A percentile compares a stretch with the other conserved stretches of the same genome.
These are phyloP conservation scores for Magnusiomyces sp. DNA, from an alignment of 1,139 yeast genomes.

Conservation along the genomic window DNA sequence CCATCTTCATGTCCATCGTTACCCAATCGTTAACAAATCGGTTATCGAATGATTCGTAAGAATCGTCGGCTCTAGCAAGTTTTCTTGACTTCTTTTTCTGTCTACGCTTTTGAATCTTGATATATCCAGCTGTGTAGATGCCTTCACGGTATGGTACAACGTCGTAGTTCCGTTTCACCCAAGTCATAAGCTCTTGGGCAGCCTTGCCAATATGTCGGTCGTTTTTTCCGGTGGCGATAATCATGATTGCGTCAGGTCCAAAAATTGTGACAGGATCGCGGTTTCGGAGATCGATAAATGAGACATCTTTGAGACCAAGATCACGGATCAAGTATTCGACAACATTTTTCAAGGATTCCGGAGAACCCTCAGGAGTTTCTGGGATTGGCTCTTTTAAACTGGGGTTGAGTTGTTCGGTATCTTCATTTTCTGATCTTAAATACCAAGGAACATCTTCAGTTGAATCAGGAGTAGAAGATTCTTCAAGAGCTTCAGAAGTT, in stretches of 20 bases:
- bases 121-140: constrained; percentile 49
- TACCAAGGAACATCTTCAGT: constrained; percentile 25
- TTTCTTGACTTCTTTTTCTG: constrained; percentile 49
- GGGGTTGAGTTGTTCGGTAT: constrained; percentile 16
- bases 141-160: constrained; percentile 61
- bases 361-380: constrained; percentile 48
- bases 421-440: constrained; percentile 19
- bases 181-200: constrained; percentile 46
- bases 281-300: constrained; percentile 49
- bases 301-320: constrained; percentile 56
- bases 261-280: constrained; percentile 40
- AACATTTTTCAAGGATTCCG: constrained; percentile 41
- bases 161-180: constrained; percentile 38
- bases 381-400: constrained; percentile 22
- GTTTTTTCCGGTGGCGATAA: constrained; percentile 72
- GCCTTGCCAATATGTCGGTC: constrained; percentile 70
- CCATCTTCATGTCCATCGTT: constrained; percentile 58
- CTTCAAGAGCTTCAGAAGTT: no score
- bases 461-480: no score
- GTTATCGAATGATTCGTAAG: constrained; percentile 22
- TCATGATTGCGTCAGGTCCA: constrained; percentile 39
- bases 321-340: constrained; percentile 44
- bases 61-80: constrained; percentile 20
- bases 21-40: constrained; percentile 61
- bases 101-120: constrained; percentile 54